A percentile compares a stretch with the other conserved stretches of the same genome.
Conservation (phyloP, 106 monocot genomes). For the Vanilla planifolia region DNA sequence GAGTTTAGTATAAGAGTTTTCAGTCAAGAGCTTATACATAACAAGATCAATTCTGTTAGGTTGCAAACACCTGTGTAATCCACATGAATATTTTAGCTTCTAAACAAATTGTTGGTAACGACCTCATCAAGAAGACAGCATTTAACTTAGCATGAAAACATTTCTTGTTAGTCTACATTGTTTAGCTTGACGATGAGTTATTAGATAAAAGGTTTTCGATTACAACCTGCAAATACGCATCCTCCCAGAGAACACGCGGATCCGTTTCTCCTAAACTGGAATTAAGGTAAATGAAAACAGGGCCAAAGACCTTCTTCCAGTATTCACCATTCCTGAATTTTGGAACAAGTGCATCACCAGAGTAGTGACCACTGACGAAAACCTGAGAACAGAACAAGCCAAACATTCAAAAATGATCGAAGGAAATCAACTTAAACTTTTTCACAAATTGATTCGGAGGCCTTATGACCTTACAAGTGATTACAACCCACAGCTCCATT, state of each 20-base stretch:
- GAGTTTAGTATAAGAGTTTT: not conserved
- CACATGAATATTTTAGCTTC: no score
- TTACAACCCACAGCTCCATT: no score
- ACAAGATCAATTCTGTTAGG: no score
- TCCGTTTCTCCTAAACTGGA: constrained; percentile 32
- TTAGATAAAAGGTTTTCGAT: not conserved
- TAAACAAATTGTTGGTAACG: no score
- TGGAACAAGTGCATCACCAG: constrained; percentile 52
- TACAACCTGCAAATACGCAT: constrained; percentile 71
- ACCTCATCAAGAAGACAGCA: no score
- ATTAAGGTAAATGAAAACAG: constrained; percentile 77
- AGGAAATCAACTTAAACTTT: no score
- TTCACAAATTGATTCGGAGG: no score
- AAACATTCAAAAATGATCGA: constrained; percentile 1
- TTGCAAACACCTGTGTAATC: no score
- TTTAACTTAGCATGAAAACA: no score
- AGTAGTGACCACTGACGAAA: constrained; percentile 71
- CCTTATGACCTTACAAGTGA: no score
- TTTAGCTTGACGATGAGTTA: no score
- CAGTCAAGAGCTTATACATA: not conserved
- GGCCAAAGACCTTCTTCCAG: constrained; percentile 85
- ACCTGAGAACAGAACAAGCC: constrained; percentile 35
- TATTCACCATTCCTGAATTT: constrained; percentile 65
- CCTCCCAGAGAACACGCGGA: constrained; percentile 67
- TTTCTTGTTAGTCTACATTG: no score